phyloP scores from a whole-genome alignment of 306 rosid genomes.

The Aeschynomene evenia region DNA sequence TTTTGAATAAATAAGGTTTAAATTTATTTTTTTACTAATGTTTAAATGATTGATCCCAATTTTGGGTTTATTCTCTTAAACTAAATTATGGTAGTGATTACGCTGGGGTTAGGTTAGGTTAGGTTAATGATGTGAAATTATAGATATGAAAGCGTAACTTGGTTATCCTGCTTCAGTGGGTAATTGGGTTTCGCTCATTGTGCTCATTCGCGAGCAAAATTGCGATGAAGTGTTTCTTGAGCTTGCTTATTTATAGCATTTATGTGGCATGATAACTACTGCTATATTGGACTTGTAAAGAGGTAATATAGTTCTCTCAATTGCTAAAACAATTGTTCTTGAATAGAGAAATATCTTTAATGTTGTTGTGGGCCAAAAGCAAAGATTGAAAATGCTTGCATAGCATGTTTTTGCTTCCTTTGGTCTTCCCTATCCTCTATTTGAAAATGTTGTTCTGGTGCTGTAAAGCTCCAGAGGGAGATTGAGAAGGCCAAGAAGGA shows the following conservation, averaged over 20 bases:
- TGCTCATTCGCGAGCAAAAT: neutral
- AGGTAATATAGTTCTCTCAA: neutral
- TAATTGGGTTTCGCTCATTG: neutral
- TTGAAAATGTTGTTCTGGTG: slow-evolving; percentile 68
- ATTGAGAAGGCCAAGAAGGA: slow-evolving; percentile 38
- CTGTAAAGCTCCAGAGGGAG: slow-evolving; percentile 69
- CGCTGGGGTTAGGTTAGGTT: neutral
- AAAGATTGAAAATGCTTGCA: slow-evolving; percentile 28
- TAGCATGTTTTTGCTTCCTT: slow-evolving; percentile 44
- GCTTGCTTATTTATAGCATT: neutral
- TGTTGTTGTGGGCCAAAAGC: slow-evolving; percentile 6
- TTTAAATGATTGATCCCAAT: neutral
- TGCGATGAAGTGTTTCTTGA: neutral
- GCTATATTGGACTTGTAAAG: neutral
- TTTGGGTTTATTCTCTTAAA: neutral
- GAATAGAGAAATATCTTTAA: neutral
- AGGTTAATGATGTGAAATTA: neutral
- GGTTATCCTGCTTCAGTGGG: neutral
- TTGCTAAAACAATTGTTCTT: slow-evolving; percentile 11
- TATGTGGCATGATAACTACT: slow-evolving; percentile 17
- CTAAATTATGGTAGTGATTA: neutral
- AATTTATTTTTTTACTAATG: neutral
- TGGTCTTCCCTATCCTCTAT: slow-evolving; percentile 43
- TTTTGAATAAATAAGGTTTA: too few relatives aligned
- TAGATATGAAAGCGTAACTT: neutral